phyloP scores from a whole-genome alignment of 23 red algal genomes.

The Gracilaria domingensis region DNA sequence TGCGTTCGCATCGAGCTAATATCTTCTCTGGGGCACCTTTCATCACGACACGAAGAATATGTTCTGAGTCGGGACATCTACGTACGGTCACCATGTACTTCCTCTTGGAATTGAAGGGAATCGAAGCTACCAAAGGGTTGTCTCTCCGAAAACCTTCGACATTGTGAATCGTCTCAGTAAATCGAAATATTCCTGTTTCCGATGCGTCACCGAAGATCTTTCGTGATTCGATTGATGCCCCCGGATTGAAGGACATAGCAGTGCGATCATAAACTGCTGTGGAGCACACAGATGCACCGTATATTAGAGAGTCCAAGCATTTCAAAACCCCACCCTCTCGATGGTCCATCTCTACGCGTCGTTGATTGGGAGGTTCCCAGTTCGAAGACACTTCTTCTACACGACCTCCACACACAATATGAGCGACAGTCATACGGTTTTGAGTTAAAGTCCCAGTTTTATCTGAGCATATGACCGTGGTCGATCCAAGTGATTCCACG shows the following conservation, averaged over 20 bases:
- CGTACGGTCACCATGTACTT: slow-evolving; percentile 81
- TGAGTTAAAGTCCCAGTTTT: slow-evolving; percentile 97
- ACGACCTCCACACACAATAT: slow-evolving; percentile 61
- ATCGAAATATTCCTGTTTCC: slow-evolving; percentile 82
- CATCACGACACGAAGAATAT: slow-evolving; percentile 75
- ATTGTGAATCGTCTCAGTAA: slow-evolving; percentile 73
- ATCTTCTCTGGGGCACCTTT: slow-evolving; percentile 96
- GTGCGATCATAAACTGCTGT: slow-evolving; percentile 54
- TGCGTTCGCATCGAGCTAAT: slow-evolving; percentile 50
- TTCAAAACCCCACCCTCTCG: slow-evolving; percentile 14
- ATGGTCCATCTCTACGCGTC: not conserved
- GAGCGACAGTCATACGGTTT: slow-evolving; percentile 85
- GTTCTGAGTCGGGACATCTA: slow-evolving; percentile 24
- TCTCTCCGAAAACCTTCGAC: slow-evolving; percentile 3
- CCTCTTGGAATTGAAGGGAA: slow-evolving; percentile 65
- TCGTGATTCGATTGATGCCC: not conserved
- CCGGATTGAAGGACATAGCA: not conserved
- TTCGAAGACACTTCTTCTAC: slow-evolving; percentile 27
- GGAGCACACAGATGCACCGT: slow-evolving; percentile 68
- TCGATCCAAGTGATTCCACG: slow-evolving; percentile 89
- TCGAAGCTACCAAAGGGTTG: slow-evolving; percentile 39
- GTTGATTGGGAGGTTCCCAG: slow-evolving; percentile 14
- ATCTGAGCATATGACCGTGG: slow-evolving; percentile 88
- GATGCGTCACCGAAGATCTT: slow-evolving; percentile 79
- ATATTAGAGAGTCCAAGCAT: slow-evolving; percentile 44